Percentiles rank a stretch among this genome's conserved stretches.
phyloP scores from a whole-genome alignment of 768 basidiomycete species.

The Boletus tomentosulus region DNA sequence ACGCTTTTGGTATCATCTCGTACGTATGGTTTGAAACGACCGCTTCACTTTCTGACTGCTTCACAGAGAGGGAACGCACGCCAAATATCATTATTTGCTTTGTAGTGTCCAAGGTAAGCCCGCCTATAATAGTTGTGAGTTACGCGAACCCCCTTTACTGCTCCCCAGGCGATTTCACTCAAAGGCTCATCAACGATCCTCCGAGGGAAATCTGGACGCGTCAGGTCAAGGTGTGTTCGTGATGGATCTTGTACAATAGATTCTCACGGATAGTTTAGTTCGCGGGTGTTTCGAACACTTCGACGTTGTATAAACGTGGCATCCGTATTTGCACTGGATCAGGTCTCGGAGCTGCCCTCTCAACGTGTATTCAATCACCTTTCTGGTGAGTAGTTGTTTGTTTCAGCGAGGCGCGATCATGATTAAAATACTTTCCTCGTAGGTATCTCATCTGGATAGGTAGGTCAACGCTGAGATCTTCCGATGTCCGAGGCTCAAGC shows the following conservation, averaged over 20 bases:
- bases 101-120: constrained; percentile 65
- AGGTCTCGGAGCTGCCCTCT: constrained; percentile 74
- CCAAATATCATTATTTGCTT: constrained; percentile 77
- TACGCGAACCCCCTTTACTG: background rate
- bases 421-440: constrained; percentile 2
- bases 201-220: constrained; percentile 75
- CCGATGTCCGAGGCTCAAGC: constrained; percentile 8
- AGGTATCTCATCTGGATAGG: constrained; percentile 83
- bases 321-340: constrained; percentile 82
- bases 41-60: constrained; percentile 9
- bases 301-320: constrained; percentile 72
- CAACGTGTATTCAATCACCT: constrained; percentile 74
- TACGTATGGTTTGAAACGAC: constrained; percentile 30
- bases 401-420: background rate
- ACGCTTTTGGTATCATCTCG: constrained; percentile 79
- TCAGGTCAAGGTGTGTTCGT: constrained; percentile 58
- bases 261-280: constrained; percentile 41
- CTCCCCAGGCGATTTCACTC: constrained; percentile 65
- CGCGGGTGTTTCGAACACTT: constrained; percentile 78
- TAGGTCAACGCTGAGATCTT: constrained; percentile 22
- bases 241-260: background rate
- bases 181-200: constrained; percentile 62
- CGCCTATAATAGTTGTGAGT: background rate
- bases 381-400: constrained; percentile 47
- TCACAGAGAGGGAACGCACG: constrained; percentile 61